Evolutionary conservation across 73 alveolate species (phyloP).

Genomic region (Tetrahymena malaccensis): DNA sequence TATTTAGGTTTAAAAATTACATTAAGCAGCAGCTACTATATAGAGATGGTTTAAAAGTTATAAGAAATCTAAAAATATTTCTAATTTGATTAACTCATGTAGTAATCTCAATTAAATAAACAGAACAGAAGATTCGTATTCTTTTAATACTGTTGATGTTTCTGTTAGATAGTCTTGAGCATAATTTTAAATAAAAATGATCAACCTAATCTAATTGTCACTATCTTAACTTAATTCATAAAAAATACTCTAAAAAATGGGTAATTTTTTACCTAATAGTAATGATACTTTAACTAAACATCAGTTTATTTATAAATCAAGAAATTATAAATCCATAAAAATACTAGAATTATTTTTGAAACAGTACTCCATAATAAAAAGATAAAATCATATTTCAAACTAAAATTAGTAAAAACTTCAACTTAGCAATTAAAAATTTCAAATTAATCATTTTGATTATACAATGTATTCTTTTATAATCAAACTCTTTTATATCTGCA

Average conservation of each 20-base stretch:
- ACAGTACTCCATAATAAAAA: no score
- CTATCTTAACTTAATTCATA: neutral
- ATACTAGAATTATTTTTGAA: no score
- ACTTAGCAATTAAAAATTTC: no score
- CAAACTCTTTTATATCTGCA: neutral
- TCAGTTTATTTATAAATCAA: no score
- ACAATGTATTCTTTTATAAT: neutral
- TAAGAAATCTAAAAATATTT: neutral
- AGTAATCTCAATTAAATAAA: neutral
- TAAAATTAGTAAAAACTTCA: neutral
- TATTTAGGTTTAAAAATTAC: neutral
- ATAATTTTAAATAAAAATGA: neutral
- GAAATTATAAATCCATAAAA: no score
- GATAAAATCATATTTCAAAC: no score
- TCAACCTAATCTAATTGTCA: neutral
- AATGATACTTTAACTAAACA: no score
- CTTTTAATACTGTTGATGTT: neutral
- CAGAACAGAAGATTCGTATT: neutral
- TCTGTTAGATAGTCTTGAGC: neutral
- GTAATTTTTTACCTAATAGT: no score
- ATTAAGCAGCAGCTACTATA: neutral
- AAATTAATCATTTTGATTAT: no score
- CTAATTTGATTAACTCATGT: neutral
- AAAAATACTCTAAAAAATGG: neutral
- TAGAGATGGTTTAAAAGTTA: neutral